Evolutionary conservation across 805 yeast species (phyloP).

Genomic region (Maudiozyma turicensis): DNA sequence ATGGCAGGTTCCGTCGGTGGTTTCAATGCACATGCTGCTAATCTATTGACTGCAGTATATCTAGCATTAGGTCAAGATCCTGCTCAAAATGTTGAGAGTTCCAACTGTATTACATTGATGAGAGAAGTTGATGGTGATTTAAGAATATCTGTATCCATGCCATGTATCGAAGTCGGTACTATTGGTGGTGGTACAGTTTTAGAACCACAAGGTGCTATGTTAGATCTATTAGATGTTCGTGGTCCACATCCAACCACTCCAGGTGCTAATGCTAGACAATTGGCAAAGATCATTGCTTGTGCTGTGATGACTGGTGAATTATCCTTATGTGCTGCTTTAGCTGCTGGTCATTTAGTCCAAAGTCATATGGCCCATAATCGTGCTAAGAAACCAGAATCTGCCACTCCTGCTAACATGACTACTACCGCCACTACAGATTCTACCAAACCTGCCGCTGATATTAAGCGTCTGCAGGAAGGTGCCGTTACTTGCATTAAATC

Average conservation of each 20-base stretch:
- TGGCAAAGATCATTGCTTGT: conserved; percentile 87
- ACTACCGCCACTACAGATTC: not conserved
- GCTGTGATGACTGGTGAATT: conserved; percentile 95
- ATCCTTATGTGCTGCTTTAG: conserved; percentile 89
- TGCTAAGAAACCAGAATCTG: conserved; percentile 29
- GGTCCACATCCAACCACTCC: conserved; percentile 94
- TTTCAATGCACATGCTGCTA: conserved; percentile 96
- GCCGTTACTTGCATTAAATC: conserved; percentile 67
- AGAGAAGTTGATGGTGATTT: conserved; percentile 73
- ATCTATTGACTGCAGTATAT: conserved; percentile 86
- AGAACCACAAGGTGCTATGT: conserved; percentile 95
- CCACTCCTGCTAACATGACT: conserved; percentile 12
- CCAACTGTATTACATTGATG: conserved; percentile 96
- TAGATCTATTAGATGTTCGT: conserved; percentile 85
- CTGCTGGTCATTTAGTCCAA: conserved; percentile 97
- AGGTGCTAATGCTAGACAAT: conserved; percentile 88
- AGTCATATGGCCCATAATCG: conserved; percentile 96
- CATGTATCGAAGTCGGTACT: conserved; percentile 97
- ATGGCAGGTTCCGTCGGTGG: conserved; percentile 99
- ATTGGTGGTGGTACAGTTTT: conserved; percentile 98
- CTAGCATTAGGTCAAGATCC: conserved; percentile 99
- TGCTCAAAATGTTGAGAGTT: conserved; percentile 97
- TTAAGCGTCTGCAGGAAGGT: conserved; percentile 54
- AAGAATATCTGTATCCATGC: conserved; percentile 94
- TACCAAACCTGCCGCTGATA: conserved; percentile 17